Base-by-base conservation (phyloP, 768 basidiomycete genomes). In the Omphalotus guepiniiformis region DNA sequence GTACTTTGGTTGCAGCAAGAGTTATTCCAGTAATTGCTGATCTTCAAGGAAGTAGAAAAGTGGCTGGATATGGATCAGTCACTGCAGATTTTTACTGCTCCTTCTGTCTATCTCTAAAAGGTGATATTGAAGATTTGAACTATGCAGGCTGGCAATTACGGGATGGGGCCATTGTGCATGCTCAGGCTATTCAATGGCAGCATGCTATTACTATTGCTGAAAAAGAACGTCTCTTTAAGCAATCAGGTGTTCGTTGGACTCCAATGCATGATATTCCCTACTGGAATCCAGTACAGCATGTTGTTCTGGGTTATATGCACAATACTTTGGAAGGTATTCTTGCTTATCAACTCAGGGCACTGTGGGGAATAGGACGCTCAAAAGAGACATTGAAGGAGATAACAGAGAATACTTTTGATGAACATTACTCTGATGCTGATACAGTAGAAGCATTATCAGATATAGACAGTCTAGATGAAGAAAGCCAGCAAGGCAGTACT, bases 251-350 rank as follows among this genome's bases (percentile, higher is more conserved):
- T 0, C 47, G 55, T 13, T 66, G 60, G 59, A 58, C 63, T n/a
- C 48, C 58, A 27, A 32, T 65, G 9, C 56, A 60, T 46, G 23
- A 43, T 25, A 48, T 67, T 12, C 52, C 53, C 16, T 66, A 66
- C 37, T 61, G 62, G 55, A 55, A 66, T 32, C 63, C 64, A 40
- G 58, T 66, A 12, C 41, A 49, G 8, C 57, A 59, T 54, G 40
- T 55, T 27, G 25, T 64, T 13, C 52, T 67, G 28, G 64, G 62
- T 3, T 53, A 56, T 41, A 60, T 67, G 59, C 64, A 66, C 39
- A 63, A 62, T 39, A 58, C 51, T 51, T 37, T 62, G 2, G 58
- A 60, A 46, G 62, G 64, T 8, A 36, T 59, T 25, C 41, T 66
- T 8, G 32, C 59, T 37, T 37, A 57, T 44, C 60, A 64, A 22